Base-by-base conservation (phyloP, 352 stramenopile species). In the Pseudoperonospora humuli region DNA sequence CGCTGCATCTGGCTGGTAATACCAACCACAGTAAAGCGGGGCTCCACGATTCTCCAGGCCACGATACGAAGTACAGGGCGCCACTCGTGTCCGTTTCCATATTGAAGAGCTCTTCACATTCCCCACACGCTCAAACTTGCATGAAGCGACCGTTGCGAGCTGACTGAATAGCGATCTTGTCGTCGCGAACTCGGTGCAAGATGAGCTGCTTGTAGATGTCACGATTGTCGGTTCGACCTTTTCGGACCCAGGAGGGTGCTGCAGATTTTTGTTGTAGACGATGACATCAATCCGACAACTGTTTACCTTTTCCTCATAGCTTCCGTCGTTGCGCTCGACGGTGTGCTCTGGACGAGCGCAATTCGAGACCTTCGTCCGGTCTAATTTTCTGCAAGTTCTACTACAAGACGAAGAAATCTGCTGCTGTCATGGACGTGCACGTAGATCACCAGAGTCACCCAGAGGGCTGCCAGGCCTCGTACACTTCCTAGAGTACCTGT, bases 161-260 rank as follows among this genome's bases (percentile, higher is more conserved):
- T 20, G 46, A 51, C 35, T 66, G 41, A 28, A 72, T 66, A 7
- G 54, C 58, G 9, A 72, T 25, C 47, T 64, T 68, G 19, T 61
- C 57, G 24, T 67, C 50, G 7, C 41, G 32, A 10, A 67, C 41
- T 28, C 36, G 58, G n/a, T 26, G 62, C 39, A 72, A 38, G 18
- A 69, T 39, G 18, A 67, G 17, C 21, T 57, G 45, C 44, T 67
- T 50, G 28, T 61, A 67, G 5, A 46, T 19, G 15, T 67, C 58
- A 3, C 50, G 38, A 36, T 67, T 61, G 27, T 57, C 47, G 9
- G 39, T 42, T 0, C 54, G 18, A 34, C 54, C n/a, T 56, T 57
- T 37, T 66, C 64, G 27, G 56, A 62, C 8, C 62, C 62, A 20
- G 51, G 38, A 3, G 57, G 37, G n/a, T 64, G 66, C 29, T 66